Evolutionary conservation across 1,284 basidiomycete species (phyloP).

Genomic region (Melampsora abietis-canadensis): DNA sequence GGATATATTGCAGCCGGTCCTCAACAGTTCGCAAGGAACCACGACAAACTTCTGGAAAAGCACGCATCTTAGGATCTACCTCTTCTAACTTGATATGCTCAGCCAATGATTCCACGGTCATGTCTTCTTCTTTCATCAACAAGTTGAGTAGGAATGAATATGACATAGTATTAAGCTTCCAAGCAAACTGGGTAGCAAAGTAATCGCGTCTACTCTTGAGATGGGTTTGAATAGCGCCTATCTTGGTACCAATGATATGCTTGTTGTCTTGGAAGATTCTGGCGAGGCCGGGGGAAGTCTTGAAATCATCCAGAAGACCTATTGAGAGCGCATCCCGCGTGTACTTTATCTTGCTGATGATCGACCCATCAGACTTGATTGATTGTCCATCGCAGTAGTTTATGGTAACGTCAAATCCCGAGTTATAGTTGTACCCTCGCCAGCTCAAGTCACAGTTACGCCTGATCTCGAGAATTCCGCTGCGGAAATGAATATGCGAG

Average conservation of each 20-base stretch:
- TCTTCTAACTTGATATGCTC: conserved; percentile 57
- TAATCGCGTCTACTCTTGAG: conserved; percentile 62
- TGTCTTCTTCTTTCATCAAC: conserved; percentile 54
- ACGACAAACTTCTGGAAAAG: conserved; percentile 30
- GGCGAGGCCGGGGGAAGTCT: conserved; percentile 64
- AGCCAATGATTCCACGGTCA: conserved; percentile 9
- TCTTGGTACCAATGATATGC: conserved; percentile 57
- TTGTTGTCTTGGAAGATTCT: conserved; percentile 67
- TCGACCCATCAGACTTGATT: conserved; percentile 48
- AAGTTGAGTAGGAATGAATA: conserved; percentile 68
- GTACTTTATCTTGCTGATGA: conserved; percentile 55
- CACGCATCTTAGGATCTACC: conserved; percentile 31
- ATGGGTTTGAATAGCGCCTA: conserved; percentile 58
- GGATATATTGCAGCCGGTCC: conserved; percentile 44
- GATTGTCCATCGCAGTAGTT: conserved; percentile 58
- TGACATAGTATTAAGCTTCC: conserved; percentile 63
- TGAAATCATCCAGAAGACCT: conserved; percentile 67
- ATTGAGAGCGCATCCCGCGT: conserved; percentile 61
- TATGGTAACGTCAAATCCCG: conserved; percentile 67
- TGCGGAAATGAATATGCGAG: conserved; percentile 57
- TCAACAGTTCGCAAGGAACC: conserved; percentile 39
- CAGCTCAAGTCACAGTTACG: conserved; percentile 62
- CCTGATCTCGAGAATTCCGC: conserved; percentile 61
- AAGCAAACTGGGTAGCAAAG: conserved; percentile 59
- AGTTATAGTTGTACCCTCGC: conserved; percentile 62